phyloP scores from a whole-genome alignment of 73 alveolate genomes.

The Tetrahymena elliotti region DNA sequence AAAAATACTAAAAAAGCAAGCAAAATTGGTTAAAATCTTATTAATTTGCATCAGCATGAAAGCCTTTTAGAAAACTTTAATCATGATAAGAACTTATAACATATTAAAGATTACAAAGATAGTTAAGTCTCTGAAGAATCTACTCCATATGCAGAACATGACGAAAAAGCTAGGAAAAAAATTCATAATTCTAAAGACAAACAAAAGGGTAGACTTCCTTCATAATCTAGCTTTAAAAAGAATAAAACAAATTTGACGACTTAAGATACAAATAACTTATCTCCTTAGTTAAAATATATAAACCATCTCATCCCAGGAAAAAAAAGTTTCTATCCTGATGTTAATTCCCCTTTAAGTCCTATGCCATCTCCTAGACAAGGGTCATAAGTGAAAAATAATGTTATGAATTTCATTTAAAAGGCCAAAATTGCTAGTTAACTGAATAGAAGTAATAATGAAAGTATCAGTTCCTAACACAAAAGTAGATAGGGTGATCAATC shows the following conservation, averaged over 20 bases:
- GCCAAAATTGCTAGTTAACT: neutral
- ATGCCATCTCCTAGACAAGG: neutral
- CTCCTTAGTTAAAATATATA: neutral
- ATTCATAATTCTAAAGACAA: neutral
- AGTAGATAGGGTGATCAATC: neutral
- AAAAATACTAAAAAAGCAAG: neutral
- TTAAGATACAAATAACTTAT: neutral
- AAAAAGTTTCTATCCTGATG: neutral
- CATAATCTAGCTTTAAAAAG: neutral
- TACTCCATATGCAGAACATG: neutral
- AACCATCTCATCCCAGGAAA: neutral
- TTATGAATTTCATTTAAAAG: neutral
- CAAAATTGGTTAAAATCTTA: neutral
- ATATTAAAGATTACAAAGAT: neutral
- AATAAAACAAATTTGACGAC: neutral
- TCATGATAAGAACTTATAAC: neutral
- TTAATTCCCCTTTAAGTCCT: neutral
- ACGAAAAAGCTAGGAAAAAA: neutral
- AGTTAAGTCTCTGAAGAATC: neutral
- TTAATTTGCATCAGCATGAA: neutral
- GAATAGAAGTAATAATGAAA: neutral
- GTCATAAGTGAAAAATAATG: neutral
- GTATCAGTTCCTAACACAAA: neutral
- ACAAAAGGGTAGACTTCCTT: neutral
- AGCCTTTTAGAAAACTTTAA: neutral